Base-by-base conservation (phyloP, 371 early-diverging fungal genomes). In the Sanchytrium tribonematis region DNA sequence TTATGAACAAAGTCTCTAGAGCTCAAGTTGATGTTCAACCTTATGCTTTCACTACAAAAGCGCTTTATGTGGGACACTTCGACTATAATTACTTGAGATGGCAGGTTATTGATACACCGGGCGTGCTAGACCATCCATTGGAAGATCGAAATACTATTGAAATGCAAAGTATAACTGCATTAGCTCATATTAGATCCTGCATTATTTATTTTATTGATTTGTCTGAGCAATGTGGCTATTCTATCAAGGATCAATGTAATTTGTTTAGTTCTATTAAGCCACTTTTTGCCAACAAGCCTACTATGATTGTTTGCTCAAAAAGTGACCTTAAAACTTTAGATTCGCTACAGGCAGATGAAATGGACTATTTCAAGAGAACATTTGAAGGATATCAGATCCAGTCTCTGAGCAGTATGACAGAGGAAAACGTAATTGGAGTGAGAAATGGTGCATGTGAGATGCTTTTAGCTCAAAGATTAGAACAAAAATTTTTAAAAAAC, bases 11-110 rank as follows among this genome's bases (percentile, higher is more conserved):
- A 81, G 84, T 99, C 32, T 96, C 99, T 12, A 85, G 97, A 74
- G 99, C 99, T 29, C 93, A 98, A 75, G 99, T 98, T 22, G 99
- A 99, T 73, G 99, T 99, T 0, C 98, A 98, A 79, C 97, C 98
- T 27, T 99, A 99, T 78, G 99, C 99, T 30, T 99, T 99, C 83
- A 99, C 99, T 32, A 99, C 99, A 70, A 97, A 99, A 81, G 92
- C 91, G 17, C 82, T 99, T 71, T 99, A 97, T 81, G 98, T 99
- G 29, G 99, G 99, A 66, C 99, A 99, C 78, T 98, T 99, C 97
- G 98, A 98, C 79, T 97, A 98, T 86, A 91, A 96, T 77, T 94
- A 98, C 78, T 83, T 98, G 78, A 82, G 97, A 77, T 99, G 98
- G 98, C 99, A 99, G 80, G 87, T 83, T 68, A 96, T 99, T 72